These are phyloP conservation scores for Bathelium albidoporum DNA, from an alignment of 495 filamentous ascomycete species.

Conservation along the genomic window DNA sequence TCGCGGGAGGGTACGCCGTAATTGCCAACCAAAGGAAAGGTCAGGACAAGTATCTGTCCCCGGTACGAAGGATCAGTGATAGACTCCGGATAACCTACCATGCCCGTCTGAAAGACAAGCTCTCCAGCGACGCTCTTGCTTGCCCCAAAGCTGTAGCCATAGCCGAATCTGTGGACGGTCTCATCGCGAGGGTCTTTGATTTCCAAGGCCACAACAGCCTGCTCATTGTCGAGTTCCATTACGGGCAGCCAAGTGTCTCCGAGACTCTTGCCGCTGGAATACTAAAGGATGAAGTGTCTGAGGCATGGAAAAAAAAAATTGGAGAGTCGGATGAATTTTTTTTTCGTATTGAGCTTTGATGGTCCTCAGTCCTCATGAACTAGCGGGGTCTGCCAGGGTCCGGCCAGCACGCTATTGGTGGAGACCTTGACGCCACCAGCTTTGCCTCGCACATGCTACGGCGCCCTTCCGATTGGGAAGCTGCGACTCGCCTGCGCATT, in stretches of 20 bases:
- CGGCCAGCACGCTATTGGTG: not conserved
- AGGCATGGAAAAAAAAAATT: not conserved
- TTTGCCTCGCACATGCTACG: not conserved
- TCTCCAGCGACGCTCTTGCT: conserved; percentile 87
- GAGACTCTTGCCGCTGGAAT: not conserved
- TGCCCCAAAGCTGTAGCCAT: conserved; percentile 91
- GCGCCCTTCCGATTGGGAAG: too few relatives aligned
- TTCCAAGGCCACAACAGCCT: conserved; percentile 66
- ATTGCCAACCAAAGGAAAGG: conserved; percentile 84
- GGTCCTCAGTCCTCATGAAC: not conserved
- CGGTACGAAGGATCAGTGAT: conserved; percentile 89
- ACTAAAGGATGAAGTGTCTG: not conserved
- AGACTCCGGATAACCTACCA: conserved; percentile 97
- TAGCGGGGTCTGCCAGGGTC: not conserved
- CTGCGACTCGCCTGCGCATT: too few relatives aligned
- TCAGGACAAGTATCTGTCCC: conserved; percentile 83
- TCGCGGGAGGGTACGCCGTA: conserved; percentile 86
- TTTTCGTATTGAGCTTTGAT: not conserved
- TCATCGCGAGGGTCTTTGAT: conserved; percentile 64
- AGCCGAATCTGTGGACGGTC: conserved; percentile 45
- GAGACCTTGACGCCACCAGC: not conserved
- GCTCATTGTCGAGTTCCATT: conserved; percentile 24
- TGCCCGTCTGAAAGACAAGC: conserved; percentile 97
- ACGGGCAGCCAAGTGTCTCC: not conserved
- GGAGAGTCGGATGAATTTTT: not conserved